Conservation (phyloP, 2,329 filamentous ascomycete species). For the Fusarium staphyleae region DNA sequence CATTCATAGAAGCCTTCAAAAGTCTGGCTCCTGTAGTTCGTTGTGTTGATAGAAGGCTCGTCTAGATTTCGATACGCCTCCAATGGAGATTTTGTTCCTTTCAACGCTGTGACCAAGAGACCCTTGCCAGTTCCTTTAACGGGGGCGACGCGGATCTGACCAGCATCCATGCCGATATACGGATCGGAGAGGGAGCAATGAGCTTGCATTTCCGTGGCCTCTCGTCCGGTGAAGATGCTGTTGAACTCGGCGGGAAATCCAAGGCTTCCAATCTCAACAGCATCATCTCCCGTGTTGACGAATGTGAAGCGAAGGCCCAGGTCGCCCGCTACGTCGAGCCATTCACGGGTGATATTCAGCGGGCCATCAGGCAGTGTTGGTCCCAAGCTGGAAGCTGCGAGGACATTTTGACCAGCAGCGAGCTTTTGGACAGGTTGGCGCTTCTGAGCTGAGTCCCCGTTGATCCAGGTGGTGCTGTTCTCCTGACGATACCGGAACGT, state of each 20-base stretch:
- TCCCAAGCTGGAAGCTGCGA: constrained; percentile 51
- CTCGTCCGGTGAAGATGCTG: constrained; percentile 64
- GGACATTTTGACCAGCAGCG: constrained; percentile 21
- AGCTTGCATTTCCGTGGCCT: constrained; percentile 55
- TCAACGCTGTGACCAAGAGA: constrained; percentile 62
- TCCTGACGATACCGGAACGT: constrained; percentile 60
- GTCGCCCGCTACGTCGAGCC: constrained; percentile 57
- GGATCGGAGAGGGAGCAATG: constrained; percentile 65
- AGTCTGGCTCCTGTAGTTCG: constrained; percentile 59
- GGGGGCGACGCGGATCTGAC: constrained; percentile 61
- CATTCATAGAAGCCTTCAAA: constrained; percentile 69
- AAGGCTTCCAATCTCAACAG: constrained; percentile 62
- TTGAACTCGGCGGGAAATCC: constrained; percentile 68
- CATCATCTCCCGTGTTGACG: constrained; percentile 50
- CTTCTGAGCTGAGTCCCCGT: constrained; percentile 54
- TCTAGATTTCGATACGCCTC: constrained; percentile 63
- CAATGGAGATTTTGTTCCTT: constrained; percentile 52
- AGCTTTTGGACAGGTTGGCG: constrained; percentile 43
- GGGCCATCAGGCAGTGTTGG: constrained; percentile 51
- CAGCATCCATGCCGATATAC: constrained; percentile 66
- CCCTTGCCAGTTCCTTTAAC: constrained; percentile 60
- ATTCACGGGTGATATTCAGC: constrained; percentile 58
- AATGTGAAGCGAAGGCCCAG: constrained; percentile 60
- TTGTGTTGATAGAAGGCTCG: constrained; percentile 52
- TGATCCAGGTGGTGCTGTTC: constrained; percentile 51